Conservation (phyloP, 1,284 basidiomycete genomes). For the Uromyces viciae-fabae region DNA sequence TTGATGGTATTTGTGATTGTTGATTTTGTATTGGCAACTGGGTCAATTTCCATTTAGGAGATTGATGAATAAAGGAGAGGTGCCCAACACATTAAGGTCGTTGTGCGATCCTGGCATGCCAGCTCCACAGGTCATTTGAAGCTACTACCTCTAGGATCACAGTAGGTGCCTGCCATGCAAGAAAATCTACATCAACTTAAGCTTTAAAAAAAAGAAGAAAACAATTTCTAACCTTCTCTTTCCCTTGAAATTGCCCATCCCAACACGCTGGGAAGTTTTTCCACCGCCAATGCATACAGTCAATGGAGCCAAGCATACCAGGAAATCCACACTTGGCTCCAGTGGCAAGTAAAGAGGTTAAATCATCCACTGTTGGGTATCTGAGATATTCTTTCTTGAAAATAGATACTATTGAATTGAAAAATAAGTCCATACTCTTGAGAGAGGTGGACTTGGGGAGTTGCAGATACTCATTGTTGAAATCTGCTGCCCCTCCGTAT, state of each 20-base stretch:
- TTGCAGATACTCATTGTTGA: not conserved
- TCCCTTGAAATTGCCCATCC: not conserved
- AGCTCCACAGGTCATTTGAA: not conserved
- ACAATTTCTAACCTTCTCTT: slow-evolving; percentile 17
- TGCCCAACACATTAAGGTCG: slow-evolving; percentile 14
- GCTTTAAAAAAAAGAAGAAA: not conserved
- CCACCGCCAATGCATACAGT: slow-evolving; percentile 28
- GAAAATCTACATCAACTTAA: not conserved
- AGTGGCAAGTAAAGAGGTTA: not conserved
- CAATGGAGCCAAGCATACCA: not conserved
- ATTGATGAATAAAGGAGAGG: not conserved
- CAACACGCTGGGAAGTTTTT: not conserved
- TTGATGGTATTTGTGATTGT: not conserved
- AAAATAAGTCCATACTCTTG: not conserved
- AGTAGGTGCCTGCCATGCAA: not conserved
- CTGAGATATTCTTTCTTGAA: not conserved
- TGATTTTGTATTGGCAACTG: not conserved
- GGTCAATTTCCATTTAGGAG: not conserved
- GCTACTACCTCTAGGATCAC: not conserved
- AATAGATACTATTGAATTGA: not conserved
- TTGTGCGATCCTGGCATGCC: not conserved
- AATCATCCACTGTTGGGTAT: not conserved
- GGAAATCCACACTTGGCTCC: not conserved
- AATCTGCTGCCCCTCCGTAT: not conserved
- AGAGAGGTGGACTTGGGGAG: not conserved